Percentiles rank a stretch among this genome's conserved stretches.
Evolutionary conservation across 2,329 filamentous ascomycete species (phyloP).

Genomic region (Penicillium janthinellum): DNA sequence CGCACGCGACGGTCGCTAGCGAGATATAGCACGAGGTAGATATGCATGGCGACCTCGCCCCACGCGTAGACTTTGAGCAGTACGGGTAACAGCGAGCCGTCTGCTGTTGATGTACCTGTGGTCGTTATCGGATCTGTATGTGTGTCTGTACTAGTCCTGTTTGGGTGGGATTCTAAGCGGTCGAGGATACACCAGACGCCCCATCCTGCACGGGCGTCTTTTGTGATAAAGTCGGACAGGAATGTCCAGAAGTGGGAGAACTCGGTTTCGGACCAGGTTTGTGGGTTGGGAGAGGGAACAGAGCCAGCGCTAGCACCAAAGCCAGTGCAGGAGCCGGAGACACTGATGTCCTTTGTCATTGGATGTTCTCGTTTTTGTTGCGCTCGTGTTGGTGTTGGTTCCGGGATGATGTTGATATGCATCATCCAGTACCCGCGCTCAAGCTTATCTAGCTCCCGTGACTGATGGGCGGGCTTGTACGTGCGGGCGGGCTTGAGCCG

Average conservation of each 20-base stretch:
- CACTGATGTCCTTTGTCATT: neutral
- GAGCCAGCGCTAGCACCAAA: neutral
- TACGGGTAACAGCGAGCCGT: constrained; percentile 28
- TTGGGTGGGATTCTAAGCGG: neutral
- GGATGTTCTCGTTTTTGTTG: neutral
- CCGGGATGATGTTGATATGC: constrained; percentile 56
- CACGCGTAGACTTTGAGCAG: constrained; percentile 72
- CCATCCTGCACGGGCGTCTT: constrained; percentile 47
- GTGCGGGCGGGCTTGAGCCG: constrained; percentile 56
- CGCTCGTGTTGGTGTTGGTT: neutral
- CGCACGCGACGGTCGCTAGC: constrained; percentile 67
- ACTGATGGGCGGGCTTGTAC: constrained; percentile 56
- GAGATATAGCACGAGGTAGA: constrained; percentile 74
- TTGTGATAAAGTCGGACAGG: constrained; percentile 39
- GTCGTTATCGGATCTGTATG: neutral
- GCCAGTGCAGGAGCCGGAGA: neutral
- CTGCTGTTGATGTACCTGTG: neutral
- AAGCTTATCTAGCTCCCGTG: constrained; percentile 55
- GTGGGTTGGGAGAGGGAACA: neutral
- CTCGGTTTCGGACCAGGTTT: constrained; percentile 35
- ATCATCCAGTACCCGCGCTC: constrained; percentile 82
- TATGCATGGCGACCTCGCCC: constrained; percentile 70
- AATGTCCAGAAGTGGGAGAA: constrained; percentile 49
- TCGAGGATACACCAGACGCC: constrained; percentile 47
- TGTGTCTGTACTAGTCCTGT: too few species aligned